Evolutionary conservation across 208 protist species (phyloP), one percentile per base, ranked within the genome.

Genomic region (Acanthamoeba royreba): DNA sequence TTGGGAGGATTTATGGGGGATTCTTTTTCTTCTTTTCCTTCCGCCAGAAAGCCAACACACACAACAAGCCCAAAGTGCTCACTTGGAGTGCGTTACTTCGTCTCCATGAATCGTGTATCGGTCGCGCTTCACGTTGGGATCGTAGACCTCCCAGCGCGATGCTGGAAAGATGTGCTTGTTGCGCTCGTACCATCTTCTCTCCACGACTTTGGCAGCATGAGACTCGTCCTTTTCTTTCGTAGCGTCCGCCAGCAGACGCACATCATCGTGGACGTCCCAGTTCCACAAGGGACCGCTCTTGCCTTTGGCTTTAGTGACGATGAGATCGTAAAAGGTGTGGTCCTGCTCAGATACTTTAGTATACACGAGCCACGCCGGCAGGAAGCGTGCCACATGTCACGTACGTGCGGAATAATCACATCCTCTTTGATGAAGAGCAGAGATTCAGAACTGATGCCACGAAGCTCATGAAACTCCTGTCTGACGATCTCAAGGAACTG

Each of bases 351-450:
- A n/a, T n/a, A n/a, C n/a, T n/a, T n/a, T n/a, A n/a, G n/a, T n/a
- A n/a, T n/a, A n/a, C n/a, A n/a, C n/a, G n/a, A n/a, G n/a, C n/a
- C n/a, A n/a, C n/a, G n/a, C n/a, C n/a, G n/a, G n/a, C n/a, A n/a
- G n/a, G n/a, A n/a, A n/a, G n/a, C n/a, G n/a, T n/a, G n/a, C n/a
- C n/a, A n/a, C n/a, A n/a, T n/a, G n/a, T n/a, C n/a, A 33, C 31
- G 31, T 96, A 96, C 95, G 31, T 98, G 97, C 17, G 97, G 98
- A 49, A 98, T 97, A 66, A 98, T 98, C 28, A 98, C 61, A 95
- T 98, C 98, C 49, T 98, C 98, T 93, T 98, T 98, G 79, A 98
- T 95, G 94, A 98, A 98, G 94, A 98, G 92, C 53, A 98, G 86
- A 85, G 97, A 93, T 35, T 98, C 96, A 1, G 94, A 87, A 9